Evolutionary conservation across 2,329 filamentous ascomycete species (phyloP).

Genomic region (Sphaerulina musiva): DNA sequence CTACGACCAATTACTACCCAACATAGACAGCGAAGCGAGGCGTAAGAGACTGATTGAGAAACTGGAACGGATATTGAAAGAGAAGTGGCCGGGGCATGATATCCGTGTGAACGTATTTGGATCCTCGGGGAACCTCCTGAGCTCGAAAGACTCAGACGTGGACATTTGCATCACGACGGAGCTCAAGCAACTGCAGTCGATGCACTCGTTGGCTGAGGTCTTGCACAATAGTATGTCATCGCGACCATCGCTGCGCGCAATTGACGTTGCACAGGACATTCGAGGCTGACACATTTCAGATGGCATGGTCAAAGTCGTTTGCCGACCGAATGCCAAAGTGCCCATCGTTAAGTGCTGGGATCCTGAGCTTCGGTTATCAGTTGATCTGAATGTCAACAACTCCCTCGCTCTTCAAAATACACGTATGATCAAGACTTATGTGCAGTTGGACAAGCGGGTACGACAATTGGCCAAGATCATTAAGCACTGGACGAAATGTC

Average conservation of each 20-base stretch:
- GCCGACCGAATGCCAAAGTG: conserved; percentile 89
- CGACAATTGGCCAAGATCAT: conserved; percentile 91
- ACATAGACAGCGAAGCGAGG: conserved; percentile 67
- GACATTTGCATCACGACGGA: conserved; percentile 96
- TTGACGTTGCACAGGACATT: background rate
- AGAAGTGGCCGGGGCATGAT: conserved; percentile 83
- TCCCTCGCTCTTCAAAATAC: conserved; percentile 92
- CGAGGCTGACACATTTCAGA: conserved; percentile 49
- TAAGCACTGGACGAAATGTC: conserved; percentile 92
- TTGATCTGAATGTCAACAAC: conserved; percentile 99
- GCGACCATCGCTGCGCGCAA: background rate
- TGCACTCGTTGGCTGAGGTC: conserved; percentile 83
- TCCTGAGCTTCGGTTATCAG: conserved; percentile 78
- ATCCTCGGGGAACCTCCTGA: conserved; percentile 92
- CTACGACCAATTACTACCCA: conserved; percentile 79
- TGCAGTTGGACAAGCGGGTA: conserved; percentile 84
- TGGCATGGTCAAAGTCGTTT: conserved; percentile 94
- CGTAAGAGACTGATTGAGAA: conserved; percentile 74
- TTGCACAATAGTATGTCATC: conserved; percentile 70
- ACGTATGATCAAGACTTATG: conserved; percentile 94
- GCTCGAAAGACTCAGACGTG: conserved; percentile 94
- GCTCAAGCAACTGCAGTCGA: conserved; percentile 78
- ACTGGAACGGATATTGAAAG: conserved; percentile 78
- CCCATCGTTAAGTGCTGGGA: conserved; percentile 99
- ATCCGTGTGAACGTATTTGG: conserved; percentile 93